Evolutionary conservation across 495 filamentous ascomycete genomes (phyloP), one percentile per base, ranked within the genome.

Genomic region (Glonium stellatum): DNA sequence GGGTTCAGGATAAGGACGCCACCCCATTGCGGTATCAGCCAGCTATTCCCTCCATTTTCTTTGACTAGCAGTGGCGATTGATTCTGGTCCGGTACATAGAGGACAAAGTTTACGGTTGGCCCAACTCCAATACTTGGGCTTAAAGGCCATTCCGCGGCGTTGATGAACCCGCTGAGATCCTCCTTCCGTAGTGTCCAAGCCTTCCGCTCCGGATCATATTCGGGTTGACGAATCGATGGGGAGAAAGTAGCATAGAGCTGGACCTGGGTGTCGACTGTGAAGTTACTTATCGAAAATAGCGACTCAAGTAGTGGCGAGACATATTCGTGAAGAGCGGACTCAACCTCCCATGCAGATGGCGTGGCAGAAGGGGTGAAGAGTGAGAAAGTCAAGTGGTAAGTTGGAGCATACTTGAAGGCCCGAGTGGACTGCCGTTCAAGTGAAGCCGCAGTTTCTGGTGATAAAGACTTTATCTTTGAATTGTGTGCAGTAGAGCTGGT

Each of bases 21-120:
- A 54, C 93, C 93, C 95, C 95, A 97, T 77, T 98, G 93, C 0
- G 95, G 95, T 19, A 97, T 84, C 50, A 97, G 78, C 88, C 92
- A 98, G 57, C 89, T 93, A 39, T 87, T 91, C 1, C 85, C 87
- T n/a, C 82, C 81, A 52, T 81, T 83, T 31, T 83, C 83, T 65
- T 85, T 83, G 46, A 90, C 81, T 12, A 87, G 79, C 47, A 88
- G 77, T 12, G 87, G 87, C 0, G 81, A 78, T 55, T 83, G 81
- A 4, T 73, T 71, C n/a, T 73, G 71, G 25, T 78, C 71, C 5
- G 87, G 86, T 11, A 95, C 84, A 66, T 92, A 97, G 21, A 97
- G 78, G 55, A 97, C 84, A 66, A 98, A 97, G 75, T 97, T 97
- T 63, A 98, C 81, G 0, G 93, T 97, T 36, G 93, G 92, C 1